Conservation (phyloP, 2,329 filamentous ascomycete genomes). For the Talaromyces sp. region DNA sequence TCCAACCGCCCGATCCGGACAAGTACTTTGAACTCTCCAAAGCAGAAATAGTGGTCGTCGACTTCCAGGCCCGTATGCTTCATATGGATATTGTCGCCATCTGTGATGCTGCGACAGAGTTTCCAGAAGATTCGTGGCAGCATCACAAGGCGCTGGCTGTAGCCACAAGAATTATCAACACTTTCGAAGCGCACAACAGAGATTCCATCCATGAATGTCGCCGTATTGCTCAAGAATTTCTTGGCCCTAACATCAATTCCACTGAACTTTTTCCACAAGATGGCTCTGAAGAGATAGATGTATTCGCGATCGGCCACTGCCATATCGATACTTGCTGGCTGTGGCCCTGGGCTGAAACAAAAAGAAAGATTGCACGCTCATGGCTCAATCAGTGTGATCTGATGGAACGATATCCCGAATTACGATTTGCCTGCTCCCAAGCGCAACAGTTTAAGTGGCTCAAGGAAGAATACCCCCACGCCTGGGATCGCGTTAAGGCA, state of each 20-base stretch:
- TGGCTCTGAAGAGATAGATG: conserved; percentile 61
- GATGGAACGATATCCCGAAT: conserved; percentile 91
- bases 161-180: conserved; percentile 83
- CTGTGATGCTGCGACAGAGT: conserved; percentile 80
- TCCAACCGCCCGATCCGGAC: conserved; percentile 85
- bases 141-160: conserved; percentile 80
- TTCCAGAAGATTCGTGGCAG: conserved; percentile 82
- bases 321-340: conserved; percentile 99
- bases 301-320: conserved; percentile 90
- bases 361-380: conserved; percentile 89
- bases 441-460: conserved; percentile 99
- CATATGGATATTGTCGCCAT: conserved; percentile 13
- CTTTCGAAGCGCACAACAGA: conserved; percentile 74
- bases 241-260: conserved; percentile 77
- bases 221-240: conserved; percentile 76
- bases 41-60: conserved; percentile 85
- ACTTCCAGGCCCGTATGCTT: conserved; percentile 62
- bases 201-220: conserved; percentile 76
- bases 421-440: conserved; percentile 87
- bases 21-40: conserved; percentile 71
- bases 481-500: conserved; percentile 83
- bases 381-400: conserved; percentile 97
- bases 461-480: conserved; percentile 80
- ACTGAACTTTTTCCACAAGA: conserved; percentile 69
- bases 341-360: conserved; percentile 97